Percentiles rank a stretch among this genome's conserved stretches.
phyloP scores from a whole-genome alignment of 106 monocot genomes.

The Hemerocallis citrina region DNA sequence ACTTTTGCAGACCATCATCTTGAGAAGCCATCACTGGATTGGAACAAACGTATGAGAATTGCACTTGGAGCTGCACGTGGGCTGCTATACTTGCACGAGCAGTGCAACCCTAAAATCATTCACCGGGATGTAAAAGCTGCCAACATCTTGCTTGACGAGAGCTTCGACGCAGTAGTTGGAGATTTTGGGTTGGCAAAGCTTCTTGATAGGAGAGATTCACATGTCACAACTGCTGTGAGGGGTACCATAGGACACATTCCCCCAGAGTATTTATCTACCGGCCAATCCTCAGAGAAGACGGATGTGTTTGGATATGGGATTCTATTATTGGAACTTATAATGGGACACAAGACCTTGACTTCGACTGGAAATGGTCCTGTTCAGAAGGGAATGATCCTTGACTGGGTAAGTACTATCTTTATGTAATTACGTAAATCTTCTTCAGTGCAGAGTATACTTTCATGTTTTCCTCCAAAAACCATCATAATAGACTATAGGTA shows the following conservation, averaged over 20 bases:
- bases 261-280: conserved; percentile 90
- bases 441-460: too few relatives aligned
- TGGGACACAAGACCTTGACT: conserved; percentile 48
- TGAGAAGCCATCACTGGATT: conserved; percentile 58
- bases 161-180: conserved; percentile 90
- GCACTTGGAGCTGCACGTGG: conserved; percentile 89
- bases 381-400: conserved; percentile 85
- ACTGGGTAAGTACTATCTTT: conserved; percentile 72
- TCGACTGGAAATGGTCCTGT: conserved; percentile 43
- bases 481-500: neutral
- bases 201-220: conserved; percentile 83
- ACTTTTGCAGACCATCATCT: conserved; percentile 39
- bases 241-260: conserved; percentile 94
- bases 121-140: conserved; percentile 98
- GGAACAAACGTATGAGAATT: conserved; percentile 77
- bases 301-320: conserved; percentile 98
- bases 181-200: conserved; percentile 97
- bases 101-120: conserved; percentile 94
- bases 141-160: conserved; percentile 83
- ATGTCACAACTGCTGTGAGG: conserved; percentile 89
- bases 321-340: conserved; percentile 73
- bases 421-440: too few relatives aligned
- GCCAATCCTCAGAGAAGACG: conserved; percentile 97
- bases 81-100: conserved; percentile 87
- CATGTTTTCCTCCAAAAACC: neutral